Evolutionary conservation across 2,329 filamentous ascomycete species (phyloP).

Genomic region (Aureobasidium sp.): DNA sequence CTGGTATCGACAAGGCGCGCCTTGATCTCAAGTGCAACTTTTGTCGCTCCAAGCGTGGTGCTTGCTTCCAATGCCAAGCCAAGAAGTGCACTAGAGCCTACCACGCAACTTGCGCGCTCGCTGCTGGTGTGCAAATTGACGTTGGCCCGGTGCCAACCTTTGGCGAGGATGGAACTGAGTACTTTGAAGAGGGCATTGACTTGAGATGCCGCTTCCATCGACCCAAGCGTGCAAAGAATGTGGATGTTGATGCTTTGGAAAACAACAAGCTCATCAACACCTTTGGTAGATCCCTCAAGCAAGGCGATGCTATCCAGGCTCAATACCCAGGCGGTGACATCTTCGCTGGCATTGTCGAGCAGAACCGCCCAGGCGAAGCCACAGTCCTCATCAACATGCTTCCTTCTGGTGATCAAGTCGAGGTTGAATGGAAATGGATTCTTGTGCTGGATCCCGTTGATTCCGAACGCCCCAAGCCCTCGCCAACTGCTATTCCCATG

Average conservation of each 20-base stretch:
- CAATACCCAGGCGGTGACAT: slow-evolving; percentile 80
- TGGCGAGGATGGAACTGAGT: slow-evolving; percentile 83
- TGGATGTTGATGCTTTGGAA: slow-evolving; percentile 51
- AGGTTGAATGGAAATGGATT: slow-evolving; percentile 79
- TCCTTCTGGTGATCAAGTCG: slow-evolving; percentile 70
- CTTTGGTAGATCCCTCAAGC: slow-evolving; percentile 58
- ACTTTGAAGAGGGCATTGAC: slow-evolving; percentile 83
- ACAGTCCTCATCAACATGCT: slow-evolving; percentile 72
- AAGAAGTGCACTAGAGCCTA: slow-evolving; percentile 92
- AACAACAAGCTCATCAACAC: slow-evolving; percentile 58
- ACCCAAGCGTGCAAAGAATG: slow-evolving; percentile 70
- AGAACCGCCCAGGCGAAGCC: slow-evolving; percentile 70
- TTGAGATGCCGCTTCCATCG: slow-evolving; percentile 93
- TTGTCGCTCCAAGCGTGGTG: slow-evolving; percentile 89
- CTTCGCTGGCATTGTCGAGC: slow-evolving; percentile 78
- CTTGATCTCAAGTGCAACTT: slow-evolving; percentile 89
- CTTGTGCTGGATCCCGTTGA: slow-evolving; percentile 63
- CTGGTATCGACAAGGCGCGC: slow-evolving; percentile 76
- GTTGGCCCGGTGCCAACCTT: slow-evolving; percentile 77
- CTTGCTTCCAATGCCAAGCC: slow-evolving; percentile 91
- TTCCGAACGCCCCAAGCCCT: slow-evolving; percentile 65
- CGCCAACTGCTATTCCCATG: slow-evolving; percentile 61
- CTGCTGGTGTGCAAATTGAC: slow-evolving; percentile 87
- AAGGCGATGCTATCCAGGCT: slow-evolving; percentile 74
- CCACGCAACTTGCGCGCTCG: slow-evolving; percentile 87